Conservation (phyloP, 2,329 filamentous ascomycete species). For the Fusarium palustre region DNA sequence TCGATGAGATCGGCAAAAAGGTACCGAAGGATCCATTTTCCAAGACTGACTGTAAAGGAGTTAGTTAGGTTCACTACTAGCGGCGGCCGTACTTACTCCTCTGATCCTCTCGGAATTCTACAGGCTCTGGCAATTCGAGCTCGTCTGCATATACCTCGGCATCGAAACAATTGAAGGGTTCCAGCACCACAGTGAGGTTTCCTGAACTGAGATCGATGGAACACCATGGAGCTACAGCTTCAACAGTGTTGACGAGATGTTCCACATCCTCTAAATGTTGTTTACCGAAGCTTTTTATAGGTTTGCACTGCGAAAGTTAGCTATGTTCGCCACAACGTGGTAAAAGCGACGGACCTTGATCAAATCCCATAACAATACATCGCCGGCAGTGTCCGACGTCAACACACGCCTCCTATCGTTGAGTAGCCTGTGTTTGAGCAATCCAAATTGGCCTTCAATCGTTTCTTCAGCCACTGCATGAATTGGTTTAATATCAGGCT, state of each 20-base stretch:
- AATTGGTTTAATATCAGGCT: slow-evolving; percentile 66
- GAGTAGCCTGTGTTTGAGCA: slow-evolving; percentile 92
- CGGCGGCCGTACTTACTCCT: slow-evolving; percentile 72
- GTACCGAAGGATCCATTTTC: slow-evolving; percentile 95
- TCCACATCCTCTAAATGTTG: slow-evolving; percentile 93
- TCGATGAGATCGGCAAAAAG: slow-evolving; percentile 90
- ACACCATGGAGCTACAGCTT: slow-evolving; percentile 96
- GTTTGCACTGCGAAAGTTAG: slow-evolving; percentile 72
- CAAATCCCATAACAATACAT: slow-evolving; percentile 95
- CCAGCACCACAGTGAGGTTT: slow-evolving; percentile 87
- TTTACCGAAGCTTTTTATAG: slow-evolving; percentile 93
- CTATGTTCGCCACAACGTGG: too few relatives aligned
- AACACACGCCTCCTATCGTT: slow-evolving; percentile 91
- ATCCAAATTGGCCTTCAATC: slow-evolving; percentile 93
- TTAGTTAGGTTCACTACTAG: slow-evolving; percentile 39
- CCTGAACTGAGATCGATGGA: slow-evolving; percentile 94
- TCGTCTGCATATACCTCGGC: slow-evolving; percentile 98
- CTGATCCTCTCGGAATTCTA: slow-evolving; percentile 91
- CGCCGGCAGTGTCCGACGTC: slow-evolving; percentile 93
- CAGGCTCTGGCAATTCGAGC: slow-evolving; percentile 75
- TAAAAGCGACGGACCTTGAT: slow-evolving; percentile 71
- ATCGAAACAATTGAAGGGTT: slow-evolving; percentile 97
- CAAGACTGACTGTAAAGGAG: slow-evolving; percentile 80
- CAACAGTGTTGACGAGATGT: slow-evolving; percentile 84
- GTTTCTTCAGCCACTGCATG: slow-evolving; percentile 79